Base-by-base conservation (phyloP, 169 alveolate species). In the Plasmodium gallinaceum region DNA sequence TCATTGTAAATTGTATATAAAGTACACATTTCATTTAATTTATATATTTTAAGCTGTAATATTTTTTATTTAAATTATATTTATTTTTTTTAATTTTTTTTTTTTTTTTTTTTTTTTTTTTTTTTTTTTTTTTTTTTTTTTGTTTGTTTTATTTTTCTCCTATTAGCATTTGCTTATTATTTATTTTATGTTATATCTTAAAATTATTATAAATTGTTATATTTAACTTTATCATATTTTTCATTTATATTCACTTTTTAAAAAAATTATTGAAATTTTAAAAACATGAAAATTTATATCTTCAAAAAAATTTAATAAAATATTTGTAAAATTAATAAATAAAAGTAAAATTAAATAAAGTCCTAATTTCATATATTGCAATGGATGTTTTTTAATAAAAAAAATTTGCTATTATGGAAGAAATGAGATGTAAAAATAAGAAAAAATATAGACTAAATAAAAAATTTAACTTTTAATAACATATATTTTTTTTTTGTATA, bases 351-450 rank as follows among this genome's bases (percentile, higher is more conserved):
- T 16, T 3, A 54, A 51, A 14, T 14, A 54, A 5, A 54, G 62
- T 10, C 62, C 22, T 12, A 66, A 14, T 22, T 66, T 48, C 60
- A 7, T 24, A 26, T 32, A 62, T 54, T 66, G 90, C 70, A 80
- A 80, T 80, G 90, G 85, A 20, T 51, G 54, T 80, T 80, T 68
- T 51, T n/a, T 60, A 26, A 5, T 66, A 66, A 22, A 45, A 42
- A 20, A 10, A 24, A 42, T 71, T 68, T 66, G 32, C 39, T 32
- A 80, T 48, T 14, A 80, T 80, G 90, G 90, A 80, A 62, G 90
- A 80, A 68, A 80, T 80, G 90, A 48, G 90, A 80, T 80, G 90
- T 80, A 66, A 80, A 12, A 66, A 51, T 32, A 71, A 80, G 66
- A 52, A 16, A 52, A 80, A 52, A 32, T 42, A 46, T 5, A 2